Conservation (phyloP, 169 alveolate genomes). For the Cryptosporidium parvum region DNA sequence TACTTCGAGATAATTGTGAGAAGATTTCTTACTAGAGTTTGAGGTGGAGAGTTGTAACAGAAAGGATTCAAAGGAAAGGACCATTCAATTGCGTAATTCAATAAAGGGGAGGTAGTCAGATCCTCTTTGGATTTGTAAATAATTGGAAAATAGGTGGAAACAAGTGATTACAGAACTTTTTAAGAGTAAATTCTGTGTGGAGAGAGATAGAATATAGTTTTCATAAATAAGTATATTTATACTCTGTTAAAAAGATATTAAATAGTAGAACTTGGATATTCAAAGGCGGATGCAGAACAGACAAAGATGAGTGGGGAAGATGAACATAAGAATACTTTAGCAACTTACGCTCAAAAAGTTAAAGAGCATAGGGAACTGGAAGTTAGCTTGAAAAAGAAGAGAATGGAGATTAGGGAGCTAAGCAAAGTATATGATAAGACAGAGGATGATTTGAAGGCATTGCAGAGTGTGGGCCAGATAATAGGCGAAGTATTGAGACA, state of each 20-base stretch:
- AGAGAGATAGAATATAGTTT: neutral
- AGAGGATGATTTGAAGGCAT: conserved; percentile 96
- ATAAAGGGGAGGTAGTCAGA: neutral
- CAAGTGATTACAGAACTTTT: neutral
- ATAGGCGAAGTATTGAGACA: conserved; percentile 97
- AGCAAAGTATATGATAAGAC: conserved; percentile 91
- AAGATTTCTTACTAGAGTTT: neutral
- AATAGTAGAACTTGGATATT: neutral
- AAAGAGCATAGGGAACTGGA: conserved; percentile 82
- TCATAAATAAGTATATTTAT: neutral
- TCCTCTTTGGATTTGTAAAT: neutral
- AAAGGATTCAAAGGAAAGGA: neutral
- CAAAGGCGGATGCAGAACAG: neutral
- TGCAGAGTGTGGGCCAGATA: conserved; percentile 98
- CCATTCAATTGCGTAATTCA: neutral
- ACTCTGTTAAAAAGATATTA: neutral
- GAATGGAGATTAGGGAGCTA: conserved; percentile 85
- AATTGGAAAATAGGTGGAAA: neutral
- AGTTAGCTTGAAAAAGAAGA: conserved; percentile 72
- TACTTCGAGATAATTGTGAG: neutral
- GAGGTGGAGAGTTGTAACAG: neutral
- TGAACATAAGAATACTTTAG: conserved; percentile 63
- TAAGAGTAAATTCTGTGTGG: neutral
- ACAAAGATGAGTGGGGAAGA: conserved; percentile 48
- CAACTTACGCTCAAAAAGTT: conserved; percentile 80